phyloP scores from a whole-genome alignment of 495 filamentous ascomycete genomes.

The Talaromyces trachyspermus region DNA sequence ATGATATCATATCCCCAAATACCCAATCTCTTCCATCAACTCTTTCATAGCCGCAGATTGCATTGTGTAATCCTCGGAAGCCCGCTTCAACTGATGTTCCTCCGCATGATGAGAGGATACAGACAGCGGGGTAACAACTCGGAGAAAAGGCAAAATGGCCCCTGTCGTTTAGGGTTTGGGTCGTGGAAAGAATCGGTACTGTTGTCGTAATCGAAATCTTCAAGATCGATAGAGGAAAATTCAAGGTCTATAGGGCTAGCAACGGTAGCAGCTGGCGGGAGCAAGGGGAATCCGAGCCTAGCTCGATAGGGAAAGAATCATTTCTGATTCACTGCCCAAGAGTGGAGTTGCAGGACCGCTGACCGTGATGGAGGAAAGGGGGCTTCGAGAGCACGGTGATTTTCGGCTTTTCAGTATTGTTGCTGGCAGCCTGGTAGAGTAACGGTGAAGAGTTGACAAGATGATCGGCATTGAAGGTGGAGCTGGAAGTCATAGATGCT shows the following conservation, averaged over 20 bases:
- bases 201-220: constrained; percentile 29
- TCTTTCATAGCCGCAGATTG: constrained; percentile 38
- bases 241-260: too few relatives aligned
- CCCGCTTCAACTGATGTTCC: constrained; percentile 16
- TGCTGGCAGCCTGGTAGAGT: constrained; percentile 19
- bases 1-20: constrained; percentile 45
- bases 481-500: constrained; percentile 33
- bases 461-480: constrained; percentile 22
- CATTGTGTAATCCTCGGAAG: constrained; percentile 10
- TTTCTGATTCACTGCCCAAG: constrained; percentile 27
- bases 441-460: constrained; percentile 14
- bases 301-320: constrained; percentile 26
- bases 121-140: constrained; percentile 8
- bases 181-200: constrained; percentile 27
- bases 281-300: constrained; percentile 21
- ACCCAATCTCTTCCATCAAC: constrained; percentile 45
- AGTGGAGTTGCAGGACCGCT: constrained; percentile 36
- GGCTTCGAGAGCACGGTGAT: constrained; percentile 6
- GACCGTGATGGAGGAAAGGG: constrained; percentile 16
- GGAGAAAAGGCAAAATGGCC: constrained; percentile 33
- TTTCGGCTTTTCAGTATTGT: background rate
- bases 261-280: too few relatives aligned
- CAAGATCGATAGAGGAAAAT: constrained; percentile 29
- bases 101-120: constrained; percentile 7
- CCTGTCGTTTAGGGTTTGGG: constrained; percentile 40